Evolutionary conservation across 2,329 filamentous ascomycete species (phyloP), one percentile per base, ranked within the genome.

Genomic region (Pseudopyricularia javanii): DNA sequence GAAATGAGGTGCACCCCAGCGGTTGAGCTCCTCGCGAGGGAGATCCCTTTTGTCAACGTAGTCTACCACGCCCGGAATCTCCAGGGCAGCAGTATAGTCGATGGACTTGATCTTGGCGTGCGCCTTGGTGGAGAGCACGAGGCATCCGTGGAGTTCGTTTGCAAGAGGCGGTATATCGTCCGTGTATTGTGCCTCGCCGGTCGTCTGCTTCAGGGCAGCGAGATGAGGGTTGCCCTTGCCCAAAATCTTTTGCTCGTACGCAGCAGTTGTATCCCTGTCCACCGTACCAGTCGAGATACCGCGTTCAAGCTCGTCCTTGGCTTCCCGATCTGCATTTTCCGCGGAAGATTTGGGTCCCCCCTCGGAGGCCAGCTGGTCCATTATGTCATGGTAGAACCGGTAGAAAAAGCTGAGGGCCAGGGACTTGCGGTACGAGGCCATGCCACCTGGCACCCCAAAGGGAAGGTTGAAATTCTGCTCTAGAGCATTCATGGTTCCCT

Each of bases 371-470:
- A 94, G 65, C 28, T 76, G 75, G 0, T 80, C 75, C 43, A 96
- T 74, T 0, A 91, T 78, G 56, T 97, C 91, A 62, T 97, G 88
- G 64, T 95, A 97, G 68, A 96, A 98, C 37, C 90, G 84, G 68
- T 97, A 97, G 70, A 97, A 97, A 75, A 98, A 95, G 2, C 91
- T 85, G 51, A 97, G 73, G 0, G 93, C 91, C 8, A 98, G 72
- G 1, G 90, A 88, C 65, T 93, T 95, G 28, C 93, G 78, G 64
- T 97, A 98, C 1, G 90, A 95, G 0, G 93, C 91, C 93, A 98
- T 98, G 35, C 93, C 93, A 58, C 93, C 93, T 0, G 91, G 93
- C 0, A 98, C 93, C 52, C 90, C 85, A 61, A 95, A 97, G 4
- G 80, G 76, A 30, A 98, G 75, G 64, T 94, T 81, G 62, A 98